Conservation (phyloP, 2,329 filamentous ascomycete genomes). For the Ophiosphaerella korrae region DNA sequence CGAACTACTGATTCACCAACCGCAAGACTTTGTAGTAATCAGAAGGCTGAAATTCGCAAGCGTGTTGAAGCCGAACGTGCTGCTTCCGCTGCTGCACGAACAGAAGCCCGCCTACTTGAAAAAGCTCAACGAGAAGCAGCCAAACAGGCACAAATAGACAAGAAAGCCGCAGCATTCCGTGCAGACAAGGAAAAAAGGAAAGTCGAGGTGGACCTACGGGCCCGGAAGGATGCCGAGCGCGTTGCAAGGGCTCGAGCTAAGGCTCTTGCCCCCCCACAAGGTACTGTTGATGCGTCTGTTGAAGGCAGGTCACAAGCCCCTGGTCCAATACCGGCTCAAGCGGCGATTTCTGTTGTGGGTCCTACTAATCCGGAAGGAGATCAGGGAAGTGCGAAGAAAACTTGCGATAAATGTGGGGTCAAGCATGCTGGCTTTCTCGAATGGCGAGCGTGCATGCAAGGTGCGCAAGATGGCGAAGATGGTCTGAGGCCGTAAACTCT, state of each 20-base stretch:
- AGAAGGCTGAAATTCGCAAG: constrained; percentile 1
- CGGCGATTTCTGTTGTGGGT: neutral
- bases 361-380: neutral
- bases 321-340: neutral
- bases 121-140: constrained; percentile 12
- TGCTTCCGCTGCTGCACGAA: neutral
- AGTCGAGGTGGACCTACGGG: constrained; percentile 6
- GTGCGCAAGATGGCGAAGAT: neutral
- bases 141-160: constrained; percentile 14
- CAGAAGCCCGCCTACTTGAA: constrained; percentile 8
- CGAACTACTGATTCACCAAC: neutral
- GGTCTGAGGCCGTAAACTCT: no score
- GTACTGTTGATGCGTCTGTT: neutral
- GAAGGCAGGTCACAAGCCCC: no score
- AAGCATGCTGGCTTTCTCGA: constrained; percentile 8
- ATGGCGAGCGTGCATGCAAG: constrained; percentile 10
- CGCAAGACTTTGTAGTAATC: neutral
- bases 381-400: constrained; percentile 1
- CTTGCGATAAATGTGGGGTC: constrained; percentile 8
- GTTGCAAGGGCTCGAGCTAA: constrained; percentile 22
- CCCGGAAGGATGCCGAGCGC: constrained; percentile 8
- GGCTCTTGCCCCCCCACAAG: constrained; percentile 9
- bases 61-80: constrained; percentile 6
- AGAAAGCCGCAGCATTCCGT: constrained; percentile 15
- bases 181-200: constrained; percentile 13